phyloP scores from a whole-genome alignment of 805 yeast species.

The Saccharomycopsis sp. region DNA sequence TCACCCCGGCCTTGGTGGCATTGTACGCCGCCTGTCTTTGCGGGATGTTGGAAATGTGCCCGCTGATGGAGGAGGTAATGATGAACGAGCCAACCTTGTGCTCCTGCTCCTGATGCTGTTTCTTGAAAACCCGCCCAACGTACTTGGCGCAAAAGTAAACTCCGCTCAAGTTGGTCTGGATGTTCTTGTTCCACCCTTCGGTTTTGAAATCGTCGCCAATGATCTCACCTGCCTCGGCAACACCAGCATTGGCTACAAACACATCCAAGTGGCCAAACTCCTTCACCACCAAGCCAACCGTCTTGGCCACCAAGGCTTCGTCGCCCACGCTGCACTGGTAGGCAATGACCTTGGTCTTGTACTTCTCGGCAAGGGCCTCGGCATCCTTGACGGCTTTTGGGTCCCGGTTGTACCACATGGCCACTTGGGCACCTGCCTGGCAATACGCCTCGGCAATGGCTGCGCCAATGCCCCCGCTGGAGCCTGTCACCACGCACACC shows the following conservation, averaged over 20 bases:
- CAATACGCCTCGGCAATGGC: conserved; percentile 77
- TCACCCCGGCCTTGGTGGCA: conserved; percentile 77
- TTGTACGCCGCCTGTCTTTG: conserved; percentile 82
- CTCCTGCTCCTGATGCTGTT: conserved; percentile 31
- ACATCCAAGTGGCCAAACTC: conserved; percentile 79
- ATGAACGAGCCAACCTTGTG: conserved; percentile 64
- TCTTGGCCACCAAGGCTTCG: conserved; percentile 38
- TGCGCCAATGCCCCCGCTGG: conserved; percentile 79
- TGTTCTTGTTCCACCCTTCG: conserved; percentile 55
- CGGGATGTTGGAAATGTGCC: conserved; percentile 78
- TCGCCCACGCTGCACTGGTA: conserved; percentile 52
- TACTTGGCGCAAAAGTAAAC: conserved; percentile 72
- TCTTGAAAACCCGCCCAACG: conserved; percentile 62
- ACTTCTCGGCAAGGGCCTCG: conserved; percentile 42
- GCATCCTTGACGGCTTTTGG: conserved; percentile 56
- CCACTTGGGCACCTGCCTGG: conserved; percentile 82
- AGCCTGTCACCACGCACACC: conserved; percentile 79
- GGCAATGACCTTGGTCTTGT: conserved; percentile 55
- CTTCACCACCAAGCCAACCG: conserved; percentile 40
- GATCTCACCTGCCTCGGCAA: conserved; percentile 67
- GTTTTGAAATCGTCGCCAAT: conserved; percentile 47
- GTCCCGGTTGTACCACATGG: conserved; percentile 55
- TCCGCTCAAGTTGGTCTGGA: conserved; percentile 70
- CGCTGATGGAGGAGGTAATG: conserved; percentile 85
- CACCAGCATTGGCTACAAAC: conserved; percentile 86